Conservation (phyloP, 345 rosid genomes). For the Garcia nutans region DNA sequence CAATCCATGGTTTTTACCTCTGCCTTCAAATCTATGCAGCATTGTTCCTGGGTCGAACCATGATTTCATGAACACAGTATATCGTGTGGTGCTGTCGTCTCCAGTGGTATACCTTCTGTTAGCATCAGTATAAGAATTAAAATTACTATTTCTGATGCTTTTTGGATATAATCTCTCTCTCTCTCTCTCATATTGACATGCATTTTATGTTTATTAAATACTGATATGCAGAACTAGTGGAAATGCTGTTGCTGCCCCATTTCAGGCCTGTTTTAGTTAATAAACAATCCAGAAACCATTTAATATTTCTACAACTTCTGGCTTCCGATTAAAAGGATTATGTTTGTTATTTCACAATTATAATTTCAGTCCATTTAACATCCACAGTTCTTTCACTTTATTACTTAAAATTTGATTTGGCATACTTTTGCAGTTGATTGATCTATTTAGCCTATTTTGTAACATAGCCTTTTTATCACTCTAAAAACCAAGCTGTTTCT, state of each 20-base stretch:
- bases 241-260: neutral
- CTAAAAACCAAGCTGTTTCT: neutral
- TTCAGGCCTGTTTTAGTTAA: neutral
- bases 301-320: neutral
- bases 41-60: conserved; percentile 82
- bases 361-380: too few species aligned
- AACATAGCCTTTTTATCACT: neutral
- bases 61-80: conserved; percentile 55
- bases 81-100: conserved; percentile 82
- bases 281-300: neutral
- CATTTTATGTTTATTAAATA: neutral
- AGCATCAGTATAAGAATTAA: conserved; percentile 11
- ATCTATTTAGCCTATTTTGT: neutral
- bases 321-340: neutral
- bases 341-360: too few species aligned
- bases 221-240: neutral
- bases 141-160: neutral
- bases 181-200: neutral
- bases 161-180: neutral
- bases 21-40: conserved; percentile 58
- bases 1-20: conserved; percentile 81
- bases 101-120: conserved; percentile 66
- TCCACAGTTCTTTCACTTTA: too few species aligned
- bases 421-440: too few species aligned
- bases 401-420: too few species aligned